These are phyloP conservation scores for Leishmania gerbilli DNA, from an alignment of 208 protist genomes.

Conservation along the genomic window DNA sequence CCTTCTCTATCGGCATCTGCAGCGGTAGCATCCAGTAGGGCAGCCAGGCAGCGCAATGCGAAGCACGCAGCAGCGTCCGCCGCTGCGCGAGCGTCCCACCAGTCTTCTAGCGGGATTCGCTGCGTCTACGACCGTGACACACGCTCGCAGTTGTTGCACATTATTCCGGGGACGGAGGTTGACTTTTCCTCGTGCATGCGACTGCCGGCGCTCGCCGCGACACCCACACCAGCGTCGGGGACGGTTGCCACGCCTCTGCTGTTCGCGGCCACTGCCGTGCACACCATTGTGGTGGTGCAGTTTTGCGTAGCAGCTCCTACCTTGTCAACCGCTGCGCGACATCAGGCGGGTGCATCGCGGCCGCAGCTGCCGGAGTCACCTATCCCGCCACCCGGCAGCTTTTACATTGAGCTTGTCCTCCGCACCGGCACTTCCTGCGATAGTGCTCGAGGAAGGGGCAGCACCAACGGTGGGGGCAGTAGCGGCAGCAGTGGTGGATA, in stretches of 20 bases:
- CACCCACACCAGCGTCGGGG: neutral
- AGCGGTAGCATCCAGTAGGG: neutral
- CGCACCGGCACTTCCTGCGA: neutral
- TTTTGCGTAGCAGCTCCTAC: conserved; percentile 37
- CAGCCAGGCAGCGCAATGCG: neutral
- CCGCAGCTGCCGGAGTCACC: neutral
- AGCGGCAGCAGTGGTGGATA: conserved; percentile 9
- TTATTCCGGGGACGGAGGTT: conserved; percentile 44
- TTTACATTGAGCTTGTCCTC: conserved; percentile 24
- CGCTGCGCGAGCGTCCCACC: neutral
- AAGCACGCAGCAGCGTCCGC: neutral
- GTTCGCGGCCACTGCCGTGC: neutral
- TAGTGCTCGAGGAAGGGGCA: neutral
- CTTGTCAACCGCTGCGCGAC: neutral
- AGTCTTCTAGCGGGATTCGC: conserved; percentile 18
- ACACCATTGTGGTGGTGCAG: conserved; percentile 56
- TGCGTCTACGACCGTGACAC: conserved; percentile 70
- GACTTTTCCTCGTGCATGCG: conserved; percentile 47
- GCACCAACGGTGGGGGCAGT: neutral
- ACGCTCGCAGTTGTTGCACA: conserved; percentile 75
- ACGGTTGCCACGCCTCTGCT: neutral
- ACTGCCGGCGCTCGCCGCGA: conserved; percentile 6
- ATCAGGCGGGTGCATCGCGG: neutral
- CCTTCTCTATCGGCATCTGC: neutral
- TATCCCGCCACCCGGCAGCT: conserved; percentile 17